Conservation (phyloP, 768 basidiomycete genomes). For the Glaciozyma antarctica region DNA sequence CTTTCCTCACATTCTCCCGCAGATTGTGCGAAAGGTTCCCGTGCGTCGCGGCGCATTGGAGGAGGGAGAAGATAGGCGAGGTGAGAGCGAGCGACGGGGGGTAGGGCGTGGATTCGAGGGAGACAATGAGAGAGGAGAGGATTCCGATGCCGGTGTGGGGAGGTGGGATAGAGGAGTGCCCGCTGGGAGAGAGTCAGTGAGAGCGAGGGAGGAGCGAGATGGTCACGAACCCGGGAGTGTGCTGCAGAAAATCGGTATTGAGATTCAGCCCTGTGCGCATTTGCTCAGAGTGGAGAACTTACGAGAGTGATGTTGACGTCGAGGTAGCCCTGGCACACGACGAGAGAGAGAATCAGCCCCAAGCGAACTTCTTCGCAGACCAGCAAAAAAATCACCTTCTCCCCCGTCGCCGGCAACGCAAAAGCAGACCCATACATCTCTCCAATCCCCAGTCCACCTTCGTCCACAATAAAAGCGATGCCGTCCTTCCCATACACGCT, state of each 20-base stretch:
- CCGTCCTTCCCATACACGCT: conserved; percentile 60
- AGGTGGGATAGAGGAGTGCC: conserved; percentile 82
- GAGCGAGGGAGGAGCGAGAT: background rate
- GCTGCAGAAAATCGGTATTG: conserved; percentile 39
- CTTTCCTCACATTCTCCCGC: background rate
- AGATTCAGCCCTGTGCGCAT: background rate
- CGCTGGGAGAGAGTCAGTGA: conserved; percentile 40
- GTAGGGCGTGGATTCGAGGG: conserved; percentile 14
- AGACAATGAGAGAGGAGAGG: conserved; percentile 56
- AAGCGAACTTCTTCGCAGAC: background rate
- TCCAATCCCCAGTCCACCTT: conserved; percentile 56
- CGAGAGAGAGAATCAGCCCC: background rate
- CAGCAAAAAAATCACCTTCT: conserved; percentile 47
- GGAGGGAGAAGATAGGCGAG: conserved; percentile 3
- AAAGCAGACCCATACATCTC: conserved; percentile 23
- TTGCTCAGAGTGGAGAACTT: background rate
- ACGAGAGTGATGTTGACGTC: conserved; percentile 44
- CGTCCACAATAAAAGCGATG: conserved; percentile 73
- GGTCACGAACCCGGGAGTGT: background rate
- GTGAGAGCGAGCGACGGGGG: background rate
- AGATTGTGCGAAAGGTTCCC: background rate
- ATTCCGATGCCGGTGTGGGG: conserved; percentile 71
- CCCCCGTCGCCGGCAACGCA: conserved; percentile 39
- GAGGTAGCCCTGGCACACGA: conserved; percentile 44
- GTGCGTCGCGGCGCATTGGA: conserved; percentile 15